phyloP scores from a whole-genome alignment of 768 basidiomycete species.

The Leccinum ochraceum region DNA sequence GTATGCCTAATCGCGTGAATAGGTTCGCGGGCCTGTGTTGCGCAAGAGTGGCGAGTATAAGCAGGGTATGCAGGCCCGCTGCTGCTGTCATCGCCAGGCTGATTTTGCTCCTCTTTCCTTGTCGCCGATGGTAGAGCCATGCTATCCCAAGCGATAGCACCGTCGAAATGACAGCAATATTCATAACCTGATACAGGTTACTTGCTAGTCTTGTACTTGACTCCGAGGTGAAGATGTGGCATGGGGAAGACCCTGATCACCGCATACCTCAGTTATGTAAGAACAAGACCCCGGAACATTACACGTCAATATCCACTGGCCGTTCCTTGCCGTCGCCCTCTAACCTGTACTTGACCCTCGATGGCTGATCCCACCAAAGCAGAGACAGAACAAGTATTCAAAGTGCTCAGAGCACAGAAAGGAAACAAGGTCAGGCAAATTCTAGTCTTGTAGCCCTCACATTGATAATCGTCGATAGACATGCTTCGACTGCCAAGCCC shows the following conservation, averaged over 20 bases:
- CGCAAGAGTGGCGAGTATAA: conserved; percentile 18
- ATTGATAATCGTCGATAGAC: conserved; percentile 43
- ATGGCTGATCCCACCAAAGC: conserved; percentile 83
- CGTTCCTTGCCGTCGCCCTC: conserved; percentile 6
- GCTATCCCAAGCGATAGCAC: conserved; percentile 20
- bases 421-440: conserved; percentile 71
- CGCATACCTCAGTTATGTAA: neutral
- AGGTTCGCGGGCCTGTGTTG: conserved; percentile 57
- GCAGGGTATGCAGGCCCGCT: conserved; percentile 17
- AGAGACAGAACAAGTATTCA: conserved; percentile 87
- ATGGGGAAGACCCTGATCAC: conserved; percentile 19
- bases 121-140: conserved; percentile 15
- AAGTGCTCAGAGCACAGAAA: conserved; percentile 78
- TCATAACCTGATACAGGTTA: conserved; percentile 3
- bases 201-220: too few species aligned
- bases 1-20: conserved; percentile 55
- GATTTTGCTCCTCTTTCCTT: neutral
- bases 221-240: too few species aligned
- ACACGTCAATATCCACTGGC: conserved; percentile 18
- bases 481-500: conserved; percentile 94
- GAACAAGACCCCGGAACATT: conserved; percentile 18
- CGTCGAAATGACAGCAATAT: conserved; percentile 13
- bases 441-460: neutral
- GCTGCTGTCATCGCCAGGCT: conserved; percentile 12
- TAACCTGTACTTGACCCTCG: conserved; percentile 6